Base-by-base conservation (phyloP, 2,329 filamentous ascomycete genomes). In the Diaporthe eres region DNA sequence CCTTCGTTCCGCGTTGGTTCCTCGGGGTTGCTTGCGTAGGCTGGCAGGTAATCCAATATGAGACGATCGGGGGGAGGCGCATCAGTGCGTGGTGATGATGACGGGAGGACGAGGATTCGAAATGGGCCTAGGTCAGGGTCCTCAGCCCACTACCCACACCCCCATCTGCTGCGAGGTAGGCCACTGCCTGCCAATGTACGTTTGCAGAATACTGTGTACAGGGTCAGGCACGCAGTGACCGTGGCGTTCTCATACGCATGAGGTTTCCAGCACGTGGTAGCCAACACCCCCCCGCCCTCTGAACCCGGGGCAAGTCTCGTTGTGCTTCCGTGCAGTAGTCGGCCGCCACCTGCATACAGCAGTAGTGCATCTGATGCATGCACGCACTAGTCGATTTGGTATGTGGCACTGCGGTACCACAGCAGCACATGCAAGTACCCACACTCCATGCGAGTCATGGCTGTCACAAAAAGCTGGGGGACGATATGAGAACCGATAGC, bases 361-460 rank as follows among this genome's bases (percentile, higher is more conserved):
- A 68, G 63, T 68, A 68, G 63, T 25, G 44, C 63, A 68, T 68
- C 63, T 53, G 63, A 53, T 39, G 65, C 65, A 53, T 68, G 47
- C 65, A 68, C 22, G 47, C 47, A 39, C 65, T 68, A 67, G 44
- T 49, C 61, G 10, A 13, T 13, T n/a, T 67, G 61, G 13, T 17
- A 37, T 65, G 63, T 67, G 39, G 39, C 42, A 65, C 25, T 9
- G 22, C 6, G 65, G 65, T 68, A 34, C 22, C 65, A 31, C 47
- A 25, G 65, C 25, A 53, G 31, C 65, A 68, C 65, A 68, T 53
- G 65, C 65, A 39, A 53, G 65, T 68, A 53, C 34, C 65, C 65
- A 68, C 65, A 68, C 7, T 68, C 65, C 65, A 68, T 68, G 65
- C 65, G 65, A 68, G 65, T 68, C 65, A 68, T 39, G 65, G 47